Base-by-base conservation (phyloP, 192 early-diverging fungal genomes). In the Chytriomyces hyalinus region DNA sequence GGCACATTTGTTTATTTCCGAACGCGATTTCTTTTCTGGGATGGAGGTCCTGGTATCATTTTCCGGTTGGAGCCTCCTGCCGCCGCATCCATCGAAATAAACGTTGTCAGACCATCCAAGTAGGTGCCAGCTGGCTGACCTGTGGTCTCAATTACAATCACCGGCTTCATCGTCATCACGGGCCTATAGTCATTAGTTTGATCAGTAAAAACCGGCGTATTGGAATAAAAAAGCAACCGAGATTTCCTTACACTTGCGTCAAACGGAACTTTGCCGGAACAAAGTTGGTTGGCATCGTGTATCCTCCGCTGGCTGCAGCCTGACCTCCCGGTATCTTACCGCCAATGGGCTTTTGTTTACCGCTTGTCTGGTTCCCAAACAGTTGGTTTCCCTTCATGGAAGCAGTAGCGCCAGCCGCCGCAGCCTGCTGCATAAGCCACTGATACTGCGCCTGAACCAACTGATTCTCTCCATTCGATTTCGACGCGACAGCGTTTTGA, bases 381-480 rank as follows among this genome's bases (percentile, higher is more conserved):
- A 57, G 2, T 36, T 36, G 36, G 4, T 57, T 57, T n/a, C 53
- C 53, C 15, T 20, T 20, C 20, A n/a, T 57, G 53, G 53, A 13
- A n/a, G 15, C 3, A 57, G 0, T 20, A n/a, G 53, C 53, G 20
- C 53, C 53, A 0, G 53, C 13, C 15, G 17, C 47, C 47, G 36
- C 43, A 4, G 44, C 45, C 44, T 67, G 66, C 66, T 67, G 66
- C 11, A 67, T 20, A 13, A 67, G 66, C 66, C 66, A 67, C 44
- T 67, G 66, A 67, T 67, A 67, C 44, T 67, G 66, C 43, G 66
- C 66, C 66, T 67, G 66, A n/a, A 67, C 66, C 20, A 67, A 22
- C 44, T 67, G 66, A 67, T 67, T 67, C 4, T 26, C 15, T 57
- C 53, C 53, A 13, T n/a, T 20, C 20, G 53, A 57, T 1, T 57